These are phyloP conservation scores for Jamesozyma rosinii DNA, from an alignment of 805 yeast genomes.

Conservation along the genomic window DNA sequence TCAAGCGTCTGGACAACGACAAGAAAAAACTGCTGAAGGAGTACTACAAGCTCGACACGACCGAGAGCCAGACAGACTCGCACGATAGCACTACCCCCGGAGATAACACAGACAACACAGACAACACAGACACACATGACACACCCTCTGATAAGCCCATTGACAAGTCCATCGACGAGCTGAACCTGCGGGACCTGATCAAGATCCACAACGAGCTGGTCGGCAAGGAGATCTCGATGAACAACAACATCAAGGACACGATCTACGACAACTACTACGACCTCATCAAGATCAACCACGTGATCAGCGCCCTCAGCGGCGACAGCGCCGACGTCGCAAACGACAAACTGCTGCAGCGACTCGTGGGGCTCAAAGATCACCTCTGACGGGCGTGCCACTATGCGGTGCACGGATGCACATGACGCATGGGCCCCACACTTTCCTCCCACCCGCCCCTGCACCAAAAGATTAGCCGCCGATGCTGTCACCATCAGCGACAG, in stretches of 20 bases:
- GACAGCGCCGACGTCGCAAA: neutral
- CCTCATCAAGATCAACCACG: constrained; percentile 54
- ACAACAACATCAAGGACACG: constrained; percentile 51
- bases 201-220: constrained; percentile 22
- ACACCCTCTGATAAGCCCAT: too few species aligned
- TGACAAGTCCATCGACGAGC: constrained; percentile 3
- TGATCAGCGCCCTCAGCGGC: constrained; percentile 14
- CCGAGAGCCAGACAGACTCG: neutral
- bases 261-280: constrained; percentile 72
- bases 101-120: neutral
- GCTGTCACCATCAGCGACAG: too few species aligned
- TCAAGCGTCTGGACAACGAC: constrained; percentile 16
- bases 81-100: neutral
- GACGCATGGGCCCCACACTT: too few species aligned
- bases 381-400: too few species aligned
- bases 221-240: constrained; percentile 24
- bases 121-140: too few species aligned
- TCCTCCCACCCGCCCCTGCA: too few species aligned
- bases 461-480: too few species aligned
- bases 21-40: constrained; percentile 21
- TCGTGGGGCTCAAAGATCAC: neutral
- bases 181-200: constrained; percentile 18
- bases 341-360: neutral
- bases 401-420: too few species aligned
- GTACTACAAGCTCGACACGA: constrained; percentile 15